These are phyloP conservation scores for Helianthus tuberosus DNA, from an alignment of 129 eudicot genomes.

Conservation along the genomic window DNA sequence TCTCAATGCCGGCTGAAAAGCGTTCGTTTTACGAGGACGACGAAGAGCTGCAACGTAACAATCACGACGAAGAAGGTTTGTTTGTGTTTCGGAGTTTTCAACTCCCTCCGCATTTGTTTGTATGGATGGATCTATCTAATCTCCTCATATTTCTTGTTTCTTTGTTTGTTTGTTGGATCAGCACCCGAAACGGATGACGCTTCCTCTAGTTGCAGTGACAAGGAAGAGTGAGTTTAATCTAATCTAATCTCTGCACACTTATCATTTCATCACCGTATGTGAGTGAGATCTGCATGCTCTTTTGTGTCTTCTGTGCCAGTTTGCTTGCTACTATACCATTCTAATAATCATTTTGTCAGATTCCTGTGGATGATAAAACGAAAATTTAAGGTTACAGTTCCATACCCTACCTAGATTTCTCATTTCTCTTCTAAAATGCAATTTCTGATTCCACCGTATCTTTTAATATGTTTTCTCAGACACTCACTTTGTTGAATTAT, in stretches of 20 bases:
- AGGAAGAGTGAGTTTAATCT: constrained; percentile 53
- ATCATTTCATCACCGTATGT: background rate
- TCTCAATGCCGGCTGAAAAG: constrained; percentile 50
- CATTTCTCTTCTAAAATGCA: no score
- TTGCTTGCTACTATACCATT: no score
- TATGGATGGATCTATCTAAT: constrained; percentile 2
- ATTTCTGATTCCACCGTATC: no score
- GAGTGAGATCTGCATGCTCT: constrained; percentile 10
- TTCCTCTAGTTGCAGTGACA: constrained; percentile 45
- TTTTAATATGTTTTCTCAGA: no score
- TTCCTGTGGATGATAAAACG: no score
- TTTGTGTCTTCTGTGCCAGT: background rate
- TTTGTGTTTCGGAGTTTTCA: background rate
- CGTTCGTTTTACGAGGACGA: constrained; percentile 27
- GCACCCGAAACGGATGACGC: constrained; percentile 38
- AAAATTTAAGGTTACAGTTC: no score
- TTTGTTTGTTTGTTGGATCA: constrained; percentile 8
- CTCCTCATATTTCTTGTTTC: constrained; percentile 6
- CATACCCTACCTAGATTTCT: no score
- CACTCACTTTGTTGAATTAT: no score
- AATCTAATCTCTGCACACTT: background rate
- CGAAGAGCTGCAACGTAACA: constrained; percentile 28
- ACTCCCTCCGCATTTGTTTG: constrained; percentile 10
- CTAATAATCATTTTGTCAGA: no score
- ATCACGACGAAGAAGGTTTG: constrained; percentile 28